Conservation (phyloP, 2,329 filamentous ascomycete species). For the Colletotrichum sp. region DNA sequence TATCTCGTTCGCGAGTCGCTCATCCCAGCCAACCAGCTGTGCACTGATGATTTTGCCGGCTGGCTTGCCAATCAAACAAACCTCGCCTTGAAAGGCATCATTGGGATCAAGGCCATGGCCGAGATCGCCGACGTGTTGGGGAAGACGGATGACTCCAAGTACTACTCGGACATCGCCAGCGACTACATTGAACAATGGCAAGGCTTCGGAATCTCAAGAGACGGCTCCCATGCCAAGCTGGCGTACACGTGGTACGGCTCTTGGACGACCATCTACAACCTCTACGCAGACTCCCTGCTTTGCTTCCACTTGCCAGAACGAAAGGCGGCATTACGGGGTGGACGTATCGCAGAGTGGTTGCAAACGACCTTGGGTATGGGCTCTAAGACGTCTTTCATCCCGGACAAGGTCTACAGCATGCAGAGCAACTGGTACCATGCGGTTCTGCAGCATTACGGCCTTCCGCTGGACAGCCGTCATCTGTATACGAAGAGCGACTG, state of each 20-base stretch:
- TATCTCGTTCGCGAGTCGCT: conserved; percentile 75
- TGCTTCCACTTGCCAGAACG: conserved; percentile 70
- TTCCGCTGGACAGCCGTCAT: conserved; percentile 83
- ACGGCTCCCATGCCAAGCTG: conserved; percentile 75
- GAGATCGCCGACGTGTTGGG: conserved; percentile 67
- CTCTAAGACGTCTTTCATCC: conserved; percentile 64
- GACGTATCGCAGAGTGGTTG: not conserved
- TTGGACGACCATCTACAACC: conserved; percentile 82
- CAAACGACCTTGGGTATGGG: conserved; percentile 28
- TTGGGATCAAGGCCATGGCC: conserved; percentile 80
- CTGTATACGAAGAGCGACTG: conserved; percentile 90
- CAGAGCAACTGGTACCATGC: conserved; percentile 83
- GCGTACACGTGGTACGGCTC: conserved; percentile 83
- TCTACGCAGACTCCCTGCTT: conserved; percentile 77
- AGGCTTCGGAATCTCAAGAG: conserved; percentile 70
- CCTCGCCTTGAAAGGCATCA: conserved; percentile 76
- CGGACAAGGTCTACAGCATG: conserved; percentile 75
- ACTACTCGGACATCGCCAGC: conserved; percentile 68
- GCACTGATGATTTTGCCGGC: conserved; percentile 80
- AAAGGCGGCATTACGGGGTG: conserved; percentile 17
- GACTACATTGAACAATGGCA: conserved; percentile 76
- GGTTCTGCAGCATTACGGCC: conserved; percentile 80
- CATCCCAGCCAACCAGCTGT: conserved; percentile 74
- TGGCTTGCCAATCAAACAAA: conserved; percentile 78
- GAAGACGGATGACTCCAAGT: conserved; percentile 59